phyloP scores from a whole-genome alignment of 345 rosid genomes.

The Populus ilicifolia region DNA sequence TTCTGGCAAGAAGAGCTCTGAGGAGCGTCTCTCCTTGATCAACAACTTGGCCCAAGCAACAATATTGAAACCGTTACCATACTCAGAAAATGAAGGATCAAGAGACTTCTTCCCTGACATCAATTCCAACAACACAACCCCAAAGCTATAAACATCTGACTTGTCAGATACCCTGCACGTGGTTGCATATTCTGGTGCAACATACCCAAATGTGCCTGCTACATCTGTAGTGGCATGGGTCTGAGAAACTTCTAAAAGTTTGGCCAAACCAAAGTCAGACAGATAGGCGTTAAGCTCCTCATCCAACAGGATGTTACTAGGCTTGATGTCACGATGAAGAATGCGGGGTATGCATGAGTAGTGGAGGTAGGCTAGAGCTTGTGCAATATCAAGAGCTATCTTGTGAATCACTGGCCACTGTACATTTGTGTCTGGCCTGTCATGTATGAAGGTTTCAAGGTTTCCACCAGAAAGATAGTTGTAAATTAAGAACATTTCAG shows the following conservation, averaged over 20 bases:
- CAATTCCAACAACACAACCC: slow-evolving; percentile 54
- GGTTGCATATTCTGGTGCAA: slow-evolving; percentile 72
- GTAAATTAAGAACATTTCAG: slow-evolving; percentile 61
- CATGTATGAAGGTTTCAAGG: slow-evolving; percentile 63
- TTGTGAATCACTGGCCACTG: slow-evolving; percentile 55
- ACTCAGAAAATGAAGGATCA: slow-evolving; percentile 64
- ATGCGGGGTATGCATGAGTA: slow-evolving; percentile 61
- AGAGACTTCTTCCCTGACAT: slow-evolving; percentile 64
- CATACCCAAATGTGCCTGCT: slow-evolving; percentile 72
- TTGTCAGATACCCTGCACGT: slow-evolving; percentile 70
- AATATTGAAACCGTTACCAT: slow-evolving; percentile 60
- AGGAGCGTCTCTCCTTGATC: slow-evolving; percentile 47
- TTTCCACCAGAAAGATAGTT: slow-evolving; percentile 70
- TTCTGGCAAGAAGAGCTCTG: slow-evolving; percentile 42
- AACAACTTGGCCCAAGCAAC: slow-evolving; percentile 60
- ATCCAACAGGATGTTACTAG: slow-evolving; percentile 66
- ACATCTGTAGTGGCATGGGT: slow-evolving; percentile 73
- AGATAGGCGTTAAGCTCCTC: slow-evolving; percentile 59
- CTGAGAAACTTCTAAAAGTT: slow-evolving; percentile 63
- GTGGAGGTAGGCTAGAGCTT: slow-evolving; percentile 67
- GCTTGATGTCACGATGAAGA: slow-evolving; percentile 72
- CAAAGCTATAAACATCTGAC: slow-evolving; percentile 75
- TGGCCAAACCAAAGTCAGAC: slow-evolving; percentile 68
- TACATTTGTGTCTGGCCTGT: slow-evolving; percentile 30
- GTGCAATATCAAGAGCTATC: slow-evolving; percentile 55